Evolutionary conservation across 192 early-diverging fungal species (phyloP).

Genomic region (Backusella circina): DNA sequence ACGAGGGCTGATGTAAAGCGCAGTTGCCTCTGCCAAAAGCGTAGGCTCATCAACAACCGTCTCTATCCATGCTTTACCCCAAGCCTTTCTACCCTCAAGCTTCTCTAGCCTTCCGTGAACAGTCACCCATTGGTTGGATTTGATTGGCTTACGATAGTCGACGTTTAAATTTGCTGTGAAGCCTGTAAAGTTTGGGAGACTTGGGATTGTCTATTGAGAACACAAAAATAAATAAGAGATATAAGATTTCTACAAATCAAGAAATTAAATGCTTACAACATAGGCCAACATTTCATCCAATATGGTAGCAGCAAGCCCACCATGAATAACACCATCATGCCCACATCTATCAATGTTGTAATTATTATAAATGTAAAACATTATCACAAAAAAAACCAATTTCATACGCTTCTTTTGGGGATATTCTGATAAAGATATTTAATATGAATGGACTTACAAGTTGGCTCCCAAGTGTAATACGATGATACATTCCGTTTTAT

Average conservation of each 20-base stretch:
- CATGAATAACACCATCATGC: conserved; percentile 77
- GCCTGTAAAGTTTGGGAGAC: conserved; percentile 25
- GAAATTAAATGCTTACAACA: conserved; percentile 20
- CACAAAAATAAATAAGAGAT: neutral
- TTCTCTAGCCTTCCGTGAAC: conserved; percentile 17
- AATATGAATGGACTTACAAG: conserved; percentile 38
- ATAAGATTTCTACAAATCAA: neutral
- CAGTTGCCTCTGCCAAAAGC: conserved; percentile 23
- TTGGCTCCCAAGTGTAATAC: conserved; percentile 66
- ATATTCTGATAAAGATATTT: neutral
- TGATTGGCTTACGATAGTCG: conserved; percentile 26
- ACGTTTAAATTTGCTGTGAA: conserved; percentile 34
- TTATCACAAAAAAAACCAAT: neutral
- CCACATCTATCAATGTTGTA: conserved; percentile 48
- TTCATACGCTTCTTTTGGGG: neutral
- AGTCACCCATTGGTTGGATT: conserved; percentile 26
- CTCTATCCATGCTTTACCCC: conserved; percentile 27
- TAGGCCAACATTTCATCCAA: conserved; percentile 34
- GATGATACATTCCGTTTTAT: conserved; percentile 46
- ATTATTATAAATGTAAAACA: neutral
- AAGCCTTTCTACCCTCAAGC: conserved; percentile 30
- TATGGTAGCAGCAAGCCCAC: conserved; percentile 53
- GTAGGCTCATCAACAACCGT: conserved; percentile 7
- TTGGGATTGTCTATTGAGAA: conserved; percentile 9
- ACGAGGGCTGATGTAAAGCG: conserved; percentile 28